These are phyloP conservation scores for Lasiodiplodia sp. DNA, from an alignment of 2,329 filamentous ascomycete genomes.

Conservation along the genomic window DNA sequence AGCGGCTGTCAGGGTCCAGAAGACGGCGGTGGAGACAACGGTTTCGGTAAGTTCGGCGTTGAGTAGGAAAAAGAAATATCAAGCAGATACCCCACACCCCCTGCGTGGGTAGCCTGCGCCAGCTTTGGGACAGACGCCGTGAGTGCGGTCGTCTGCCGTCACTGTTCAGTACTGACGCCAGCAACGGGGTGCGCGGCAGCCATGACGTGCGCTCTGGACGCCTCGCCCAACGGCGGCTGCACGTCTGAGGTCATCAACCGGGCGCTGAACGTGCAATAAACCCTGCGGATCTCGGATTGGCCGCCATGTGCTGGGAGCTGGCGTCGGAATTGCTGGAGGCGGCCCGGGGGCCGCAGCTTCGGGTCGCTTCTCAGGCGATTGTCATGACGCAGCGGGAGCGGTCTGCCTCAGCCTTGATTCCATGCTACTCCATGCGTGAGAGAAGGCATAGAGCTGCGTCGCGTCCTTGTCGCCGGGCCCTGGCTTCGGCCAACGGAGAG, in stretches of 20 bases:
- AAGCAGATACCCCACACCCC: slow-evolving; percentile 5
- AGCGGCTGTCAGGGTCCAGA: background rate
- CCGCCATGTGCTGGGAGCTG: background rate
- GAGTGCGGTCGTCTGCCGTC: background rate
- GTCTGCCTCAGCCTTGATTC: background rate
- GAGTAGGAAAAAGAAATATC: slow-evolving; percentile 15
- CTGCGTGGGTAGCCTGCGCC: background rate
- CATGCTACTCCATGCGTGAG: background rate
- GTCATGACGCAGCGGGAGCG: background rate
- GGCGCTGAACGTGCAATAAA: background rate
- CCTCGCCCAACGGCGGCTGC: background rate
- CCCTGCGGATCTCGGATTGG: background rate
- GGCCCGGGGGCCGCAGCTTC: background rate
- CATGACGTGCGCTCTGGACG: slow-evolving; percentile 2
- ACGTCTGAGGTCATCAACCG: slow-evolving; percentile 14
- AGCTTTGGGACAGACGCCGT: background rate
- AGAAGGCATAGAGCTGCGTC: background rate
- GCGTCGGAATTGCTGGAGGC: background rate
- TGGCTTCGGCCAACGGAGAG: background rate
- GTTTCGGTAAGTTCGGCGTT: slow-evolving; percentile 19
- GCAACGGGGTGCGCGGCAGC: background rate
- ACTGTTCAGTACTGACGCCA: too few species aligned
- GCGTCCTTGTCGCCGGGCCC: background rate
- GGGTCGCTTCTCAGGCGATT: slow-evolving; percentile 15
- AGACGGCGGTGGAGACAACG: slow-evolving; percentile 6